Evolutionary conservation across 2,329 filamentous ascomycete species (phyloP), one percentile per base, ranked within the genome.

Genomic region (Chaetoscypha palmicola): DNA sequence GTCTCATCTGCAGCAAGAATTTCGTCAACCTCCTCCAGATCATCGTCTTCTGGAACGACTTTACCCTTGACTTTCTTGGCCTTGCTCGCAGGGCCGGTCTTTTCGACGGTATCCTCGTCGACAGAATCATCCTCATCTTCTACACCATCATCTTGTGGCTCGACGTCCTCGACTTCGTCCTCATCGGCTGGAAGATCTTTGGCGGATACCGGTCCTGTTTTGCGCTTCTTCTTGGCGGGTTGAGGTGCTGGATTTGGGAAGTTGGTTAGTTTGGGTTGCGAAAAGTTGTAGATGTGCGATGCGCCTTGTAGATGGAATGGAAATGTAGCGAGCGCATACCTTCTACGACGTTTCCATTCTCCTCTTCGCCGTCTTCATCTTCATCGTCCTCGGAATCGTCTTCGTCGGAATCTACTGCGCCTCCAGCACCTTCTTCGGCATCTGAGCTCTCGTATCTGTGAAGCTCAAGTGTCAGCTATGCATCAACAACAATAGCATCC

Each of bases 341-440:
- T 47, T 50, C 51, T 35, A 22, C 49, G 32, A 51, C 47, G 31
- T 56, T 47, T 21, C 48, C 48, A 9, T 55, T 38, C 37, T 53
- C 39, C 16, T 50, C 43, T 36, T 54, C 48, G 24, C 53, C 48
- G 12, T 50, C 49, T 8, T 55, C 53, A 35, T 58, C 50, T 16
- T 50, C 46, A 21, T 50, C 45, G 44, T 54, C 48, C 23, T 49
- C 44, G 19, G 53, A 52, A 33, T 65, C 59, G 41, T 66, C 63
- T 20, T 64, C 58, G 16, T 68, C 65, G 45, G 62, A 59, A 24
- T 57, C 61, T 51, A 62, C 53, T 51, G 61, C 56, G 47, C 56
- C 58, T 36, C 47, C 54, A 40, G 55, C 54, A 44, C 51, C 48
- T 48, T 59, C 57, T 42, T 58, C 51, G 40, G 54, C 54, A 49